Evolutionary conservation across 495 filamentous ascomycete genomes (phyloP).

Genomic region (Daldinia vernicosa): DNA sequence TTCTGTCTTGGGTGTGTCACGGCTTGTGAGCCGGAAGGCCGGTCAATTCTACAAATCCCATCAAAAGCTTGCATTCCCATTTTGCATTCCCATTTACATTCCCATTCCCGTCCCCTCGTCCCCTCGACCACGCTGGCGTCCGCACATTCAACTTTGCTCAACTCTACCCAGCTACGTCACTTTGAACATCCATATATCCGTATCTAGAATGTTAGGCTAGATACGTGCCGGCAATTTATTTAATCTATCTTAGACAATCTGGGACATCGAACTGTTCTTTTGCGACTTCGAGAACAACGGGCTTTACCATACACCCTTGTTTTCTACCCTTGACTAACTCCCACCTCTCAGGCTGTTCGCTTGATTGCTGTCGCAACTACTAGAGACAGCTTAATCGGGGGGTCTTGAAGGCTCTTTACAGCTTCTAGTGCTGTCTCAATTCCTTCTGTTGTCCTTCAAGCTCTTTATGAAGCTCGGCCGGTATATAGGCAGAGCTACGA

Average conservation of each 20-base stretch:
- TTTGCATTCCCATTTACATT: constrained; percentile 27
- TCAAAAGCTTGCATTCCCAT: constrained; percentile 32
- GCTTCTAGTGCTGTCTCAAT: constrained; percentile 44
- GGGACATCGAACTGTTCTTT: constrained; percentile 40
- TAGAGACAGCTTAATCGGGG: constrained; percentile 39
- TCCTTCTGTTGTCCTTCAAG: constrained; percentile 31
- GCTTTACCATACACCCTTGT: constrained; percentile 39
- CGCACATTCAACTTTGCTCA: constrained; percentile 1
- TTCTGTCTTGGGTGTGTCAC: constrained; percentile 29
- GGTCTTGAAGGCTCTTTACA: constrained; percentile 46
- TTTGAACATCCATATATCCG: neutral
- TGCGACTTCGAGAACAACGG: constrained; percentile 50
- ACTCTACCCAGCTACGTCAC: neutral
- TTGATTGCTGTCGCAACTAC: constrained; percentile 32
- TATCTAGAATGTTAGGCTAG: constrained; percentile 1
- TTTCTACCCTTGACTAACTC: constrained; percentile 27
- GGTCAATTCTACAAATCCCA: constrained; percentile 39
- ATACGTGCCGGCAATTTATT: constrained; percentile 10
- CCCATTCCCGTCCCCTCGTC: constrained; percentile 30
- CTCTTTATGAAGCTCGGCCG: constrained; percentile 28
- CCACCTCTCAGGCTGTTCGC: constrained; percentile 26
- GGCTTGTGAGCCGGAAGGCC: constrained; percentile 42
- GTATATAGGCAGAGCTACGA: constrained; percentile 46
- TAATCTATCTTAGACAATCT: constrained; percentile 21
- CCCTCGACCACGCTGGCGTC: constrained; percentile 21